phyloP scores from a whole-genome alignment of 306 rosid genomes.

The Alnus glutinosa region DNA sequence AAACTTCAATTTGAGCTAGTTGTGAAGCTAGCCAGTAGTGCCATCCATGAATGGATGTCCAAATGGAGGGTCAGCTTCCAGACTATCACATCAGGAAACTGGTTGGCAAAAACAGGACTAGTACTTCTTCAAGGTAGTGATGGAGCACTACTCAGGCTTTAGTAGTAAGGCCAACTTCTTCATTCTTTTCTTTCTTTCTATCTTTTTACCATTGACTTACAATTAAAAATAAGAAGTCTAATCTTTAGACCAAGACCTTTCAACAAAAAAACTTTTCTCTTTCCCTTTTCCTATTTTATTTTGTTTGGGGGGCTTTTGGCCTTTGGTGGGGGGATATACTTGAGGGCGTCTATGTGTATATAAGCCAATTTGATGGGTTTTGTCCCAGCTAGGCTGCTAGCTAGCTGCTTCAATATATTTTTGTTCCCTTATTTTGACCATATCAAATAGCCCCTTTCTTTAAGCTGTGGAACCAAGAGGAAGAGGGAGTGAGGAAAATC shows the following conservation, averaged over 20 bases:
- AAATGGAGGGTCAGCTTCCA: background rate
- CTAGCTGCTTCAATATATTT: too few species aligned
- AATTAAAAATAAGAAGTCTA: background rate
- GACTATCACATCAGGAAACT: too few species aligned
- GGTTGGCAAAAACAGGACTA: background rate
- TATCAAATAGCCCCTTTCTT: background rate
- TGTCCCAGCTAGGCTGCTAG: too few species aligned
- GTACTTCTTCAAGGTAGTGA: background rate
- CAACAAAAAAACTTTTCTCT: background rate
- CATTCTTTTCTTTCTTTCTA: background rate
- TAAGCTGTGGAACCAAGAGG: background rate
- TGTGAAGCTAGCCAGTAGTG: background rate
- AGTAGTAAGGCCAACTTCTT: background rate
- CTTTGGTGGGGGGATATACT: too few species aligned
- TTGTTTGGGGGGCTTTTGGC: too few species aligned
- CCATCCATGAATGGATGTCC: background rate
- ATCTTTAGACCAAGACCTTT: background rate
- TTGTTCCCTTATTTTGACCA: too few species aligned
- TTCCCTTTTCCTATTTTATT: background rate
- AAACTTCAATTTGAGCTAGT: too few species aligned
- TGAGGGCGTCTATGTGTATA: too few species aligned
- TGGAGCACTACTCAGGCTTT: background rate
- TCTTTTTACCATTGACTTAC: background rate
- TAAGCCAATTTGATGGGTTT: too few species aligned
- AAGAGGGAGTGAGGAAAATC: background rate